Evolutionary conservation across 805 yeast genomes (phyloP).

Genomic region (Martiniozyma abietophila): DNA sequence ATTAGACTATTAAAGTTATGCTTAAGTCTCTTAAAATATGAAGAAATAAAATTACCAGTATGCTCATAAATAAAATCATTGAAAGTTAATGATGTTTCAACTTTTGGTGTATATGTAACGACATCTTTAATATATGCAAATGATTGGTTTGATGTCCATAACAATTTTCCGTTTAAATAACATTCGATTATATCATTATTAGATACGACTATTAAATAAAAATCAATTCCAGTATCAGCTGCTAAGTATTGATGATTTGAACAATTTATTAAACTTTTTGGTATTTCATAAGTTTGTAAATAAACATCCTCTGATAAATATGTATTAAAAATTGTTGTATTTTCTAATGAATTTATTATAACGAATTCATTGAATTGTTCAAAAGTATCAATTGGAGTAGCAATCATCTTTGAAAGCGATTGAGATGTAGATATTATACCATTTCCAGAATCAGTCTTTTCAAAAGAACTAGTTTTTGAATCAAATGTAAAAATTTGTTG

Average conservation of each 20-base stretch:
- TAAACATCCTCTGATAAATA: conserved; percentile 2
- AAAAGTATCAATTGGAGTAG: conserved; percentile 8
- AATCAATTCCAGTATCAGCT: conserved; percentile 3
- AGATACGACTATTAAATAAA: conserved; percentile 12
- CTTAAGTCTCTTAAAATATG: conserved; percentile 25
- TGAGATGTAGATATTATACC: too few species aligned
- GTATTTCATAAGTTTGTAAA: conserved; percentile 4
- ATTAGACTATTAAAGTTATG: conserved; percentile 23
- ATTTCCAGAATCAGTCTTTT: too few species aligned
- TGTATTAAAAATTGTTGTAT: conserved; percentile 15
- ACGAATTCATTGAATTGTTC: conserved; percentile 7
- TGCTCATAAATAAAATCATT: conserved; percentile 28
- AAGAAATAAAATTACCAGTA: conserved; percentile 19
- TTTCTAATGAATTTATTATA: conserved; percentile 7
- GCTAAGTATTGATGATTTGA: conserved; percentile 8
- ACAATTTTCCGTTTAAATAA: conserved; percentile 17
- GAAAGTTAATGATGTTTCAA: conserved; percentile 15
- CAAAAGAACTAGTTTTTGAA: too few species aligned
- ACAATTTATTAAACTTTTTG: conserved; percentile 17
- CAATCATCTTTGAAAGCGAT: too few species aligned
- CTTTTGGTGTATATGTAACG: conserved; percentile 20
- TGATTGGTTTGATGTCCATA: conserved; percentile 39
- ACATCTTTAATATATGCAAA: conserved; percentile 30
- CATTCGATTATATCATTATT: conserved; percentile 12
- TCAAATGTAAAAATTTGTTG: too few species aligned